phyloP scores from a whole-genome alignment of 1,139 yeast species.

The Tardiomyces blankii region DNA sequence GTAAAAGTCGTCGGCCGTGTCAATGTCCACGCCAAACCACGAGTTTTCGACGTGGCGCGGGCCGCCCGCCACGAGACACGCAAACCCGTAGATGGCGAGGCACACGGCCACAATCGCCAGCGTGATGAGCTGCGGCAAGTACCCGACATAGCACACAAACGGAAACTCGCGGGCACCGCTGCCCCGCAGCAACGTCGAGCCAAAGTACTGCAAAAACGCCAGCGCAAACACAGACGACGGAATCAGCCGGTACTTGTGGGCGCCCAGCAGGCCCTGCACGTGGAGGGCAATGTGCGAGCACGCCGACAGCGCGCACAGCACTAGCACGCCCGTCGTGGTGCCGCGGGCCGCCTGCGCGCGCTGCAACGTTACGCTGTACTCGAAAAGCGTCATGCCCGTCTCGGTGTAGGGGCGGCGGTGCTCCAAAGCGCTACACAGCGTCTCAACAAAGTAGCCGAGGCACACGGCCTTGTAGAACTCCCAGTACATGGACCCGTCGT shows the following conservation, averaged over 20 bases:
- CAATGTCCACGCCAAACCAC: conserved; percentile 21
- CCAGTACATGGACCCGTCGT: neutral
- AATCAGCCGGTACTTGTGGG: conserved; percentile 44
- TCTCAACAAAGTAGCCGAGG: conserved; percentile 56
- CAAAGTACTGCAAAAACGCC: conserved; percentile 37
- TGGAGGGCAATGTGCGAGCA: conserved; percentile 49
- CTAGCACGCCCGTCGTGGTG: conserved; percentile 45
- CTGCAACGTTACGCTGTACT: conserved; percentile 63
- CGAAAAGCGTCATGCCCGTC: conserved; percentile 62
- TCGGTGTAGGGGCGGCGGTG: conserved; percentile 53
- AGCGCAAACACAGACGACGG: conserved; percentile 51
- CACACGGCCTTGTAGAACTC: conserved; percentile 36
- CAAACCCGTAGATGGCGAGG: conserved; percentile 39
- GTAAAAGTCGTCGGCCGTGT: conserved; percentile 53
- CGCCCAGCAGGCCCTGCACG: conserved; percentile 42
- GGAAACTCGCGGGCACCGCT: conserved; percentile 33
- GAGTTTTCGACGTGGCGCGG: conserved; percentile 32
- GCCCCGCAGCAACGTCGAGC: conserved; percentile 21
- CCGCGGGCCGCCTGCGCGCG: conserved; percentile 44
- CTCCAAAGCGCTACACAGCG: conserved; percentile 50
- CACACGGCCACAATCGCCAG: conserved; percentile 41
- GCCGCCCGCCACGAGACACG: conserved; percentile 47
- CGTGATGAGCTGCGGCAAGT: conserved; percentile 50
- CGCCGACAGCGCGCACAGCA: conserved; percentile 41
- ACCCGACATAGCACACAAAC: conserved; percentile 41